Evolutionary conservation across 2,329 filamentous ascomycete genomes (phyloP), one percentile per base, ranked within the genome.

Genomic region (Aciculosporium take): DNA sequence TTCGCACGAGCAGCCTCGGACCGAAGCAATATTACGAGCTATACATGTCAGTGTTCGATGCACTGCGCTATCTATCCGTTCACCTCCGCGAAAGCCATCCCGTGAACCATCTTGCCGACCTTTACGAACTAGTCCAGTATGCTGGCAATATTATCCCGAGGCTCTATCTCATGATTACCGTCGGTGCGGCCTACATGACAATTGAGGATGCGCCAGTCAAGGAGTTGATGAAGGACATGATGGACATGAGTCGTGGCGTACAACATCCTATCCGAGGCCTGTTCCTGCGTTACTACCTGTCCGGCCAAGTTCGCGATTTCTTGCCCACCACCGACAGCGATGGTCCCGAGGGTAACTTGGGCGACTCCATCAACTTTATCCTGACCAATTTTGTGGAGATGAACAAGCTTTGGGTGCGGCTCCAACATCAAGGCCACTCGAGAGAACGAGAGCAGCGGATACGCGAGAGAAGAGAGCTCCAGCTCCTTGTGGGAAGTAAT

Each of bases 151-250:
- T 98, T 51, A 81, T 98, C 45, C 91, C 91, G 20, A 80, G 91
- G 49, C 69, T 98, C 47, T 98, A 98, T 61, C 80, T 98, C 45
- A 98, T 98, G 93, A 91, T 98, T 56, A 98, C 93, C 0, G 93
- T 98, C 30, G 91, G 91, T 44, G 98, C 91, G 2, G 93, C 94
- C 37, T 98, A 98, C 69, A 98, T 98, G 91, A 81, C 85, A 21
- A 93, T 98, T 56, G 84, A 91, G 55, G 91, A 96, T 71, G 91
- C 93, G 44, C 91, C 91, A 1, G 91, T 98, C 51, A 98, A 98
- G 66, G 91, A 98, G 68, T 86, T 98, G 48, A 98, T 98, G 91
- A 98, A 98, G 66, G 91, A 98, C 62, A 98, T 98, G 91, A 98
- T 98, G 91, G 91, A 98, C 64, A 98, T 98, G 91, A 96, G 87